Percentiles rank a stretch among this genome's conserved stretches.
phyloP scores from a whole-genome alignment of 2,329 filamentous ascomycete species.

The Monosporascus ibericus region DNA sequence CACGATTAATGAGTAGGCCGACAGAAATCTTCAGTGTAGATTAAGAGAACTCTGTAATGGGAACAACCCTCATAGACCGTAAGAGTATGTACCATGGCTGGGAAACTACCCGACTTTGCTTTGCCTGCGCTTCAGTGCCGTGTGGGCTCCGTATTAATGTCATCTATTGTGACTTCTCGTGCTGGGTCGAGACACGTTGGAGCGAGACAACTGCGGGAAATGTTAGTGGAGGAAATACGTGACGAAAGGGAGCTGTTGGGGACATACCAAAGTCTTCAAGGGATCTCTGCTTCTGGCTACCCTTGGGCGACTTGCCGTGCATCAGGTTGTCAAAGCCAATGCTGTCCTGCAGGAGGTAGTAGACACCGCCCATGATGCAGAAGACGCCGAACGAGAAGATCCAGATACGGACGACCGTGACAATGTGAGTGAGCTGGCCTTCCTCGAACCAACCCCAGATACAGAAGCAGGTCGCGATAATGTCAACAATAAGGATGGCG shows the following conservation, averaged over 20 bases:
- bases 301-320: slow-evolving; percentile 82
- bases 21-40: slow-evolving; percentile 29
- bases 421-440: slow-evolving; percentile 62
- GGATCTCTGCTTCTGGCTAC: slow-evolving; percentile 74
- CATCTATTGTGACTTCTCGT: slow-evolving; percentile 74
- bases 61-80: slow-evolving; percentile 23
- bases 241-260: slow-evolving; percentile 2
- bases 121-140: not conserved
- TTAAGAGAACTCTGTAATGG: slow-evolving; percentile 25
- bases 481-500: slow-evolving; percentile 75
- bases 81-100: slow-evolving; percentile 22
- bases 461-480: slow-evolving; percentile 79
- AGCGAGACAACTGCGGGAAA: slow-evolving; percentile 66
- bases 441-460: slow-evolving; percentile 77
- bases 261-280: slow-evolving; percentile 83
- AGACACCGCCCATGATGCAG: slow-evolving; percentile 67
- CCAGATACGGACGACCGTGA: slow-evolving; percentile 84
- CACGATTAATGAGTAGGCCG: slow-evolving; percentile 17
- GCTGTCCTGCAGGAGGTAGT: slow-evolving; percentile 78
- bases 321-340: slow-evolving; percentile 84
- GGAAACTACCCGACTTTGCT: slow-evolving; percentile 4
- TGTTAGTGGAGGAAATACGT: slow-evolving; percentile 38
- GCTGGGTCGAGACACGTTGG: slow-evolving; percentile 84
- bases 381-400: slow-evolving; percentile 88
- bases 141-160: slow-evolving; percentile 11